Evolutionary conservation across 2,329 filamentous ascomycete species (phyloP).

Genomic region (Ustulina deusta): DNA sequence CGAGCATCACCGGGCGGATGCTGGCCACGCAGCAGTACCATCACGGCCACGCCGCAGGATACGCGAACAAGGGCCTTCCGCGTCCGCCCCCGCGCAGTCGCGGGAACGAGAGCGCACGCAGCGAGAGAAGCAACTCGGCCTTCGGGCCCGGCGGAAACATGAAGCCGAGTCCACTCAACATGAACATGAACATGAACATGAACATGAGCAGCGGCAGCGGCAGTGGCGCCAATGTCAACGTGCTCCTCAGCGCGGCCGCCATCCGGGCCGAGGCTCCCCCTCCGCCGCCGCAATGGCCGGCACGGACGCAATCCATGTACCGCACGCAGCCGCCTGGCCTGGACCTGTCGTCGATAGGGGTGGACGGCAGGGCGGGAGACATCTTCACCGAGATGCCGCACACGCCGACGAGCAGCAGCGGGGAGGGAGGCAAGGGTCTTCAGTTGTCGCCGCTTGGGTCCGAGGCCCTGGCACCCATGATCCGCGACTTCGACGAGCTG

Average conservation of each 20-base stretch:
- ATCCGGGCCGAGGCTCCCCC: constrained; percentile 19
- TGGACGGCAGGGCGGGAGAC: constrained; percentile 36
- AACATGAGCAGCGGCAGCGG: not conserved
- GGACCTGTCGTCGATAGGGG: constrained; percentile 37
- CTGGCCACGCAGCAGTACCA: constrained; percentile 20
- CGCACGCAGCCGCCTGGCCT: constrained; percentile 41
- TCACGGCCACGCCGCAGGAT: not conserved
- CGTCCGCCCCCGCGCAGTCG: constrained; percentile 29
- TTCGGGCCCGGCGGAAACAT: constrained; percentile 33
- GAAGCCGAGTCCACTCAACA: not conserved
- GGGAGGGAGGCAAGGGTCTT: constrained; percentile 10
- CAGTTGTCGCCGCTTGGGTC: constrained; percentile 39
- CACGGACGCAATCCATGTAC: constrained; percentile 41
- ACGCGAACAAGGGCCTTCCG: constrained; percentile 22
- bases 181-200: not conserved
- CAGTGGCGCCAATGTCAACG: not conserved
- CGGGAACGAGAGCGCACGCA: constrained; percentile 27
- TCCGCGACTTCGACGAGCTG: constrained; percentile 50
- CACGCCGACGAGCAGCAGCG: constrained; percentile 28
- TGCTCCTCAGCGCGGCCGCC: not conserved
- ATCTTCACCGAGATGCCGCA: constrained; percentile 38
- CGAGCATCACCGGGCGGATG: constrained; percentile 41
- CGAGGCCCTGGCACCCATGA: constrained; percentile 42
- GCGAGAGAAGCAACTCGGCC: constrained; percentile 44
- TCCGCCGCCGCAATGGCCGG: constrained; percentile 30